These are phyloP conservation scores for Fraxinus dipetala DNA, from an alignment of 305 asterid species.

Conservation along the genomic window DNA sequence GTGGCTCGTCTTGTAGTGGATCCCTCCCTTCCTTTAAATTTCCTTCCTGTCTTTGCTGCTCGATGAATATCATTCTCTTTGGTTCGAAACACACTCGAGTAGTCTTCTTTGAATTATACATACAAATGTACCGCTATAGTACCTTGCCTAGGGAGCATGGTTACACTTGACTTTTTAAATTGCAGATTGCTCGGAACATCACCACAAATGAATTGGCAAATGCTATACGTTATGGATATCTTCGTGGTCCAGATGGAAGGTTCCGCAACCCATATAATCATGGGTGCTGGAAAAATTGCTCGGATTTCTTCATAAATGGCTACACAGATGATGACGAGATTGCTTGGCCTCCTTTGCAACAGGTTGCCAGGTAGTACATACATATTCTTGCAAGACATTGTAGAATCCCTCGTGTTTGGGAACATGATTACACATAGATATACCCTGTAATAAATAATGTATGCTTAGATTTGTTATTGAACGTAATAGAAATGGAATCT, in stretches of 20 bases:
- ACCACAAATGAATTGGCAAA: conserved; percentile 90
- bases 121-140: neutral
- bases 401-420: conserved; percentile 21
- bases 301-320: conserved; percentile 76
- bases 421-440: neutral
- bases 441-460: neutral
- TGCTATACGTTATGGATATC: conserved; percentile 78
- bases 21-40: neutral
- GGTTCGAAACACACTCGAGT: neutral
- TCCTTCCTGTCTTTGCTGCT: neutral
- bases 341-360: conserved; percentile 91
- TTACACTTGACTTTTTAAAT: neutral
- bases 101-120: neutral
- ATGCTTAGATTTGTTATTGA: neutral
- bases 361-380: conserved; percentile 42
- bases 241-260: conserved; percentile 83
- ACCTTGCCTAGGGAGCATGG: neutral
- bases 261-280: conserved; percentile 89
- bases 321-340: conserved; percentile 75
- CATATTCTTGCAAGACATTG: neutral
- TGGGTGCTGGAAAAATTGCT: conserved; percentile 84
- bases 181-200: conserved; percentile 82
- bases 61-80: neutral
- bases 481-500: neutral
- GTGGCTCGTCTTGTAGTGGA: neutral